A percentile compares a stretch with the other conserved stretches of the same genome.
Conservation (phyloP, 441 rosid genomes). For the Adansonia gregorii region DNA sequence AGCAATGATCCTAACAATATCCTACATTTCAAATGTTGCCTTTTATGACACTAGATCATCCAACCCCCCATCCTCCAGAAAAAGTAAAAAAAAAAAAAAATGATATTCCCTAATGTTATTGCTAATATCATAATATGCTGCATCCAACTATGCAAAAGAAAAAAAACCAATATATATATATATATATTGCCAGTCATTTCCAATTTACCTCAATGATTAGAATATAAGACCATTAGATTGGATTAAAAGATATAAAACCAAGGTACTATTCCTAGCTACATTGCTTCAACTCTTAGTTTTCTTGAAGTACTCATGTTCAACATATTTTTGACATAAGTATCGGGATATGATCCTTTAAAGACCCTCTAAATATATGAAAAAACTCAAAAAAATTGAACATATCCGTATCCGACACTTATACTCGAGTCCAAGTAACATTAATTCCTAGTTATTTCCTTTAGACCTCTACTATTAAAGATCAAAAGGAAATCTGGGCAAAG, state of each 20-base stretch:
- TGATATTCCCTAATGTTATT: not conserved
- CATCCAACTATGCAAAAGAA: not conserved
- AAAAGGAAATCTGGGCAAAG: not conserved
- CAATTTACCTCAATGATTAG: not conserved
- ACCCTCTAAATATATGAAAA: no score
- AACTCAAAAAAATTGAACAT: no score
- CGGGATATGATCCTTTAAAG: no score
- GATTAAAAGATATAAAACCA: not conserved
- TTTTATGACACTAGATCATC: not conserved
- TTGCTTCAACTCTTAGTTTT: no score
- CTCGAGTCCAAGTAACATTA: no score
- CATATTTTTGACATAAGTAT: no score
- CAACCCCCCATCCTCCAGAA: not conserved
- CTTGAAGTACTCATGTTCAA: no score
- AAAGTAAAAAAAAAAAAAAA: not conserved
- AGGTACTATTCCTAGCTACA: no score
- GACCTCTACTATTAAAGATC: not conserved
- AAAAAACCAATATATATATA: not conserved
- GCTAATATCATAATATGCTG: not conserved
- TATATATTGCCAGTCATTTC: not conserved
- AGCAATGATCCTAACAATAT: not conserved
- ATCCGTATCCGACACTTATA: no score
- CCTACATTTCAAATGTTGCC: not conserved
- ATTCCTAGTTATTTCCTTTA: not conserved
- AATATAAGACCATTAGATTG: not conserved